Percentiles rank a stretch among this genome's conserved stretches.
phyloP scores from a whole-genome alignment of 495 filamentous ascomycete genomes.

The Aspergillus cavernicola region DNA sequence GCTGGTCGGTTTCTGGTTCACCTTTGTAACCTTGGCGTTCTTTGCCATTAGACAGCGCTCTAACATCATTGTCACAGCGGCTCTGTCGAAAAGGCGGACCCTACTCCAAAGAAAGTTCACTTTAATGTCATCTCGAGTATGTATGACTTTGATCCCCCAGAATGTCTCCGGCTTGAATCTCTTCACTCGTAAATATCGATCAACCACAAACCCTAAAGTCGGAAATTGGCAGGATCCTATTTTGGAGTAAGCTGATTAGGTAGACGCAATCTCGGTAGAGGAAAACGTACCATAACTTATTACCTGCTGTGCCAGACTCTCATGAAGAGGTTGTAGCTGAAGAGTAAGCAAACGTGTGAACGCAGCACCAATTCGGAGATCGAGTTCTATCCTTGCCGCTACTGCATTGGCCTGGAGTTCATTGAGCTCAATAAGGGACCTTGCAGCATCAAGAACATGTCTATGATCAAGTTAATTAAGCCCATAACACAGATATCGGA shows the following conservation, averaged over 20 bases:
- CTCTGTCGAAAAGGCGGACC: slow-evolving; percentile 81
- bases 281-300: slow-evolving; percentile 76
- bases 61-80: slow-evolving; percentile 73
- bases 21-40: slow-evolving; percentile 72
- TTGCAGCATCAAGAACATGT: slow-evolving; percentile 83
- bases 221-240: slow-evolving; percentile 94
- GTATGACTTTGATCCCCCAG: slow-evolving; percentile 85
- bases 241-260: slow-evolving; percentile 14
- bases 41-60: slow-evolving; percentile 80
- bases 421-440: slow-evolving; percentile 71
- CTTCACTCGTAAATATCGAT: slow-evolving; percentile 85
- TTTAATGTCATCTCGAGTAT: slow-evolving; percentile 69
- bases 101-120: slow-evolving; percentile 85
- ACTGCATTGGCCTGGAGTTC: slow-evolving; percentile 86
- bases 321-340: slow-evolving; percentile 64
- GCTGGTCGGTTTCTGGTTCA: slow-evolving; percentile 84
- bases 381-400: slow-evolving; percentile 83
- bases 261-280: too few species aligned
- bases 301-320: slow-evolving; percentile 54
- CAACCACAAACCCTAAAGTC: slow-evolving; percentile 93
- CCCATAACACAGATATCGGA: not conserved
- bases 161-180: slow-evolving; percentile 92
- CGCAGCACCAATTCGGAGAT: slow-evolving; percentile 83
- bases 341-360: slow-evolving; percentile 89
- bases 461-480: slow-evolving; percentile 15